Evolutionary conservation across 2,329 filamentous ascomycete genomes (phyloP).

Genomic region (Verticillium isaacii): DNA sequence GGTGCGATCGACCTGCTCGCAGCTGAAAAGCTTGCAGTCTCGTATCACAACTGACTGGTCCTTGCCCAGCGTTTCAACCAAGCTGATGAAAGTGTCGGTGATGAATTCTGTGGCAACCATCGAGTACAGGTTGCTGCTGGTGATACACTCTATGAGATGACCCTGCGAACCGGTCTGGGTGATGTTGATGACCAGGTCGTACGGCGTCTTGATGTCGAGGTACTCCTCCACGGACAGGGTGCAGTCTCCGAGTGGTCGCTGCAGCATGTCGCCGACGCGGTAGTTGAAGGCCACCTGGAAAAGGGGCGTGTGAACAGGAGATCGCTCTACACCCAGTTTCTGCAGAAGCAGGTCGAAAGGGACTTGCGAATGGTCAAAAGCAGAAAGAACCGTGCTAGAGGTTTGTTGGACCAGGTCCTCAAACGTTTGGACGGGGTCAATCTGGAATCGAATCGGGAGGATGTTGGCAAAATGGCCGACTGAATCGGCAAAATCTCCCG

Average conservation of each 20-base stretch:
- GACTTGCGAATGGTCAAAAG: constrained; percentile 31
- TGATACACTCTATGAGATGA: neutral
- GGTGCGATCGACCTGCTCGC: neutral
- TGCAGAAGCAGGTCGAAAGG: constrained; percentile 42
- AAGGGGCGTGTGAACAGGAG: constrained; percentile 31
- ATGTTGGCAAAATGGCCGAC: constrained; percentile 40
- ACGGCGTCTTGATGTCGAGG: neutral
- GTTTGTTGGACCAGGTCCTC: constrained; percentile 13
- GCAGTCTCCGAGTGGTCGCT: neutral
- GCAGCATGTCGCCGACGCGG: neutral
- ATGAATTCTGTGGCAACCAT: neutral
- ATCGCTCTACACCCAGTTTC: constrained; percentile 31
- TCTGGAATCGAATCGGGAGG: constrained; percentile 32
- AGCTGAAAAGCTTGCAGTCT: neutral
- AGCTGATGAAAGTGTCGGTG: neutral
- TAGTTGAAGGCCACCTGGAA: constrained; percentile 46
- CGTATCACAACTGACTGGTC: neutral
- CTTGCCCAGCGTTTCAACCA: neutral
- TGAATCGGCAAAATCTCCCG: neutral
- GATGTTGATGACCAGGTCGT: neutral
- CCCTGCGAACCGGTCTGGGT: neutral
- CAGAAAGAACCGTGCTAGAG: constrained; percentile 21
- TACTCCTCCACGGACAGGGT: neutral
- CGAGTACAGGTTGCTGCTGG: neutral
- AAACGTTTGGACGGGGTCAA: constrained; percentile 15